Conservation (phyloP, 2,329 filamentous ascomycete species). For the Sarocladium brachiariae region DNA sequence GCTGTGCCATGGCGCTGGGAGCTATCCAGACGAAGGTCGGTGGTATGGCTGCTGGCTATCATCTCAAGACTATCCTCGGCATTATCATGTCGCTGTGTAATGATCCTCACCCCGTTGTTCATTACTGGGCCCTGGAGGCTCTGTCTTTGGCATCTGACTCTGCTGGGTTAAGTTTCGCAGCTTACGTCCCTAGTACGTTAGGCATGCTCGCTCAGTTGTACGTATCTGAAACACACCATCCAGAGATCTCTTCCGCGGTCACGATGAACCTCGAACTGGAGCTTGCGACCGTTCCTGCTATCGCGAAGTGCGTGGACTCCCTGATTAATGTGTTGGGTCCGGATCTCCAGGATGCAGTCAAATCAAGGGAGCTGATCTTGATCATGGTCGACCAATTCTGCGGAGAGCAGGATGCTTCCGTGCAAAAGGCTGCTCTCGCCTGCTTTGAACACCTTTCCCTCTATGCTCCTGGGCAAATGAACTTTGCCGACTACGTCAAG, state of each 20-base stretch:
- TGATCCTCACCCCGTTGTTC: slow-evolving; percentile 89
- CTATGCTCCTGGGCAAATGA: slow-evolving; percentile 82
- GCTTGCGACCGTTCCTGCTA: slow-evolving; percentile 71
- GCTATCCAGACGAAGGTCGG: slow-evolving; percentile 93
- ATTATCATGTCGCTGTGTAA: slow-evolving; percentile 97
- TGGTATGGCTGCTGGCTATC: slow-evolving; percentile 93
- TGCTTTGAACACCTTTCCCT: slow-evolving; percentile 88
- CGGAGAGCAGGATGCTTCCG: slow-evolving; percentile 60
- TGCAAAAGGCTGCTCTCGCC: slow-evolving; percentile 69
- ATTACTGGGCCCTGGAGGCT: slow-evolving; percentile 93
- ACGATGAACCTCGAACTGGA: slow-evolving; percentile 90
- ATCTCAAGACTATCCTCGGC: slow-evolving; percentile 93
- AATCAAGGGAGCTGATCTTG: slow-evolving; percentile 86
- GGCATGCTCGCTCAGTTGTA: slow-evolving; percentile 94
- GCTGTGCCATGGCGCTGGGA: slow-evolving; percentile 88
- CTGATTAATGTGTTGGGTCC: slow-evolving; percentile 93
- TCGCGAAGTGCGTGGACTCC: slow-evolving; percentile 87
- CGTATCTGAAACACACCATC: slow-evolving; percentile 82
- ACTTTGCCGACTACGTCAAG: slow-evolving; percentile 77
- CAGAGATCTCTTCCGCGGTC: slow-evolving; percentile 70
- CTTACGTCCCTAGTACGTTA: slow-evolving; percentile 81
- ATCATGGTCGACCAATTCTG: slow-evolving; percentile 80
- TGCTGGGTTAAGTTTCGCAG: slow-evolving; percentile 84
- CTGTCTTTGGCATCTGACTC: slow-evolving; percentile 82
- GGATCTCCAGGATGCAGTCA: slow-evolving; percentile 85